Base-by-base conservation (phyloP, 75 land plant species). In the Isoetes taiwanensis region DNA sequence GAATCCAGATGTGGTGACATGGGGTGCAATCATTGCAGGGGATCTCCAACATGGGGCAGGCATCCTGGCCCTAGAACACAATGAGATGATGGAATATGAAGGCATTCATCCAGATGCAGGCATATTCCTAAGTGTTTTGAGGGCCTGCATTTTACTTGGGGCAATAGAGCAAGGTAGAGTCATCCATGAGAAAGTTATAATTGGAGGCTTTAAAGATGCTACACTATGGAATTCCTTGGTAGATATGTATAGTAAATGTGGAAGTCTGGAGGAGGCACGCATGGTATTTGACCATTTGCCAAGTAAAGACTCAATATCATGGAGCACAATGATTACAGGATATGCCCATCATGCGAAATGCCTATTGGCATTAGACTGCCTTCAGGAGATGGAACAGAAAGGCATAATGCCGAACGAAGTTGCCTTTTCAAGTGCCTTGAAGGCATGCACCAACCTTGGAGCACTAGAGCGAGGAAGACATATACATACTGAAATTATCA, bases 11-110 rank as follows among this genome's bases (percentile, higher is more conserved):
- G 68, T 79, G 23, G 69, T 82, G 28, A 70, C 82, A 3, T 78
- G 77, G 82, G 78, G 75, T 32, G 66, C 77, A 8, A 41, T 83
- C 75, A 71, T 83, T 48, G 75, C 64, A 46, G 82, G 82, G 26
- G 76, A 68, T 54, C 76, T 73, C 20, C 74, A 83, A 54, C 31
- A 41, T 28, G 72, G 72, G 35, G 65, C 70, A 1, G 52, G 67
- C 33, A 57, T 56, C 52, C 63, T 70, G 20, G 81, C 82, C 17
- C 43, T 82, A 37, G 41, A 56, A 8, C 54, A 71, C 27, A 78
- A 66, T 52, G n/a, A 4, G 34, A 63, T 54, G 43, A 75, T 82
- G 86, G 60, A 65, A 11, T 28, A 31, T 3, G 23, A 61, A 37
- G 54, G 58, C 42, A 52, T 63, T 5, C 19, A 50, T 12, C 72